Percentiles rank a stretch among this genome's conserved stretches.
Evolutionary conservation across 768 basidiomycete genomes (phyloP).

Genomic region (Lanmaoa pseudosensibilis): DNA sequence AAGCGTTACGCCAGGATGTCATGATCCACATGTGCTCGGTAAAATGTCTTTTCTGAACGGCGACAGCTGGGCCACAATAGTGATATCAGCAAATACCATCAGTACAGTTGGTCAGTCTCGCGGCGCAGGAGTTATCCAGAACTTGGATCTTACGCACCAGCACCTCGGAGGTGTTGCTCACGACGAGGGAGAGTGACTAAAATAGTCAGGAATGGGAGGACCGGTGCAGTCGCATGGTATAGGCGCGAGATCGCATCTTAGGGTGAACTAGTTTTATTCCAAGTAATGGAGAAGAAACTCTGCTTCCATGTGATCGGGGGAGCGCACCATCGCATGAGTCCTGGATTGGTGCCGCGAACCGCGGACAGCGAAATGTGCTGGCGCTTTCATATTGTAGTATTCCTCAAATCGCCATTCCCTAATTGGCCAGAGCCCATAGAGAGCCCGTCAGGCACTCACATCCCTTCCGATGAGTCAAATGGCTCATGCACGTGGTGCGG

Average conservation of each 20-base stretch:
- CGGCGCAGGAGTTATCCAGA: not conserved
- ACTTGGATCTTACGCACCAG: not conserved
- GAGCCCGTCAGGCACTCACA: not conserved
- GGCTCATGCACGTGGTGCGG: not conserved
- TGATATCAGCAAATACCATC: not conserved
- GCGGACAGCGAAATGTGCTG: not conserved
- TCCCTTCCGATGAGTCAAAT: not conserved
- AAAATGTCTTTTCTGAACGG: not conserved
- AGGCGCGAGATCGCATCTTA: not conserved
- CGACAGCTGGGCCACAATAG: not conserved
- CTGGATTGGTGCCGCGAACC: not conserved
- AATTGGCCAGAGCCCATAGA: slow-evolving; percentile 9
- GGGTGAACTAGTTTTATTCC: not conserved
- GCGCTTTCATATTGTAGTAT: too few relatives aligned
- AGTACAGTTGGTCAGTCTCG: not conserved
- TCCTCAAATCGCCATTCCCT: slow-evolving; percentile 13
- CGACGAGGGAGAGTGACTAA: not conserved
- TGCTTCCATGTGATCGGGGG: not conserved
- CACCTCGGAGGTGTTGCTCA: not conserved
- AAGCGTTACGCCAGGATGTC: not conserved
- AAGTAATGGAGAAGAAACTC: too few relatives aligned
- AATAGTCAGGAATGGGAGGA: not conserved
- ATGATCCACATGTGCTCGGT: not conserved
- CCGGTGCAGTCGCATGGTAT: too few relatives aligned
- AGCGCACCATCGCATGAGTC: not conserved